Base-by-base conservation (phyloP, 352 stramenopile species). In the Phytopythium kandeliae region DNA sequence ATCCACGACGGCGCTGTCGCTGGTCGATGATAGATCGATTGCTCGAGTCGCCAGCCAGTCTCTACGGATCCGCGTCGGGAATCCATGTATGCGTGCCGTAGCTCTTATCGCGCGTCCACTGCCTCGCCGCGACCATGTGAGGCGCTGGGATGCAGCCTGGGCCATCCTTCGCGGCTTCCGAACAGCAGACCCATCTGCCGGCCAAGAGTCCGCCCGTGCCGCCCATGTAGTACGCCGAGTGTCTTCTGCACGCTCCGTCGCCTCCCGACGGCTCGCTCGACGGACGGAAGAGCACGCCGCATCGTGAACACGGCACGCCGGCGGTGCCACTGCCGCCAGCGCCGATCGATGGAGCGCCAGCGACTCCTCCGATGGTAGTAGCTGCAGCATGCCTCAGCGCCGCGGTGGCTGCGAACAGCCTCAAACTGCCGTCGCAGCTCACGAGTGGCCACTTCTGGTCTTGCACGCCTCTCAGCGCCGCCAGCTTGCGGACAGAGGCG, bases 191-290 rank as follows among this genome's bases (percentile, higher is more conserved):
- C 74, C 74, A 85, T 21, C 66, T 61, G 0, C 74, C 67, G 6
- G 71, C 58, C 26, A 85, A 47, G 16, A 82, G 28, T 19, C 26
- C 28, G 21, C 65, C 49, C 35, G 22, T 41, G 15, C 62, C 66
- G 24, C 69, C 71, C 41, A 80, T 36, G 48, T 85, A 82, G 51
- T 82, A 85, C 24, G 69, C 69, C 30, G 48, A 58, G 38, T 85
- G 74, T 10, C 57, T 57, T 13, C 69, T 69, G 49, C 68, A 82
- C 10, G 63, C 67, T 16, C 65, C 57, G 13, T 65, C 55, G 0
- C 55, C 71, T 11, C 56, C 57, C n/a, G 57, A 11, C 2, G 74
- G 54, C 5, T 54, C 62, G 0, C 2, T 15, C 6, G 35, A 24
- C 17, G 37, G 60, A 31, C 58, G 47, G 56, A 80, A 85, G 9